These are phyloP conservation scores for Cercospora sp. DNA, from an alignment of 2,329 filamentous ascomycete species.

Conservation along the genomic window DNA sequence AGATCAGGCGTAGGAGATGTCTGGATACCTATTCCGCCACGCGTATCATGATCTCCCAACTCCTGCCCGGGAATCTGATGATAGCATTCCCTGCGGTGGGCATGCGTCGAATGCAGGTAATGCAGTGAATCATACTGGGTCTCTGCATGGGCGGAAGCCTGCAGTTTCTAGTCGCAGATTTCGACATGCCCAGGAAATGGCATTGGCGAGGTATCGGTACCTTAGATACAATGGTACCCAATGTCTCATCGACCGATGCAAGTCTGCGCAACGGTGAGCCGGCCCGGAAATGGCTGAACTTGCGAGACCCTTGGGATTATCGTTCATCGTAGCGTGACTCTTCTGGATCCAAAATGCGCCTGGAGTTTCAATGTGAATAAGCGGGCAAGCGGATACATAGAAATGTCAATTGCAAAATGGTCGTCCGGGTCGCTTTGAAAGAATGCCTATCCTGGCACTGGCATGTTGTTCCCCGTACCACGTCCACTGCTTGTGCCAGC, in stretches of 20 bases:
- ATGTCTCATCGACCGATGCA: not conserved
- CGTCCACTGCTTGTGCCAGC: not conserved
- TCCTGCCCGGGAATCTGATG: not conserved
- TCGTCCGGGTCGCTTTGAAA: not conserved
- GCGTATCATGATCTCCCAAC: not conserved
- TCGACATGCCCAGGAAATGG: not conserved
- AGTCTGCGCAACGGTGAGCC: slow-evolving; percentile 1
- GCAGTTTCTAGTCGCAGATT: not conserved
- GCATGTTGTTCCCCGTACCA: not conserved
- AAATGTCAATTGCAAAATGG: not conserved
- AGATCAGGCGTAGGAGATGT: not conserved
- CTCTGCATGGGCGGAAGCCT: not conserved
- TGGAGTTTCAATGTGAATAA: not conserved
- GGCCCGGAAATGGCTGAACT: not conserved
- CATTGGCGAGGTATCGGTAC: not conserved
- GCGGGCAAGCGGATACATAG: not conserved
- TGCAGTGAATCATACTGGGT: not conserved
- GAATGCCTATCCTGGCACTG: not conserved
- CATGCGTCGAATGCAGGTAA: not conserved
- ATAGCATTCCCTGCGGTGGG: not conserved
- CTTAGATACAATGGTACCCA: not conserved
- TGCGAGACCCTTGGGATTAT: not conserved
- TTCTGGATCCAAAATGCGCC: not conserved
- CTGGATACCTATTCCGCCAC: not conserved
- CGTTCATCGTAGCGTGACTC: not conserved